These are phyloP conservation scores for Teratosphaeria nubilosa DNA, from an alignment of 2,329 filamentous ascomycete genomes.

Conservation along the genomic window DNA sequence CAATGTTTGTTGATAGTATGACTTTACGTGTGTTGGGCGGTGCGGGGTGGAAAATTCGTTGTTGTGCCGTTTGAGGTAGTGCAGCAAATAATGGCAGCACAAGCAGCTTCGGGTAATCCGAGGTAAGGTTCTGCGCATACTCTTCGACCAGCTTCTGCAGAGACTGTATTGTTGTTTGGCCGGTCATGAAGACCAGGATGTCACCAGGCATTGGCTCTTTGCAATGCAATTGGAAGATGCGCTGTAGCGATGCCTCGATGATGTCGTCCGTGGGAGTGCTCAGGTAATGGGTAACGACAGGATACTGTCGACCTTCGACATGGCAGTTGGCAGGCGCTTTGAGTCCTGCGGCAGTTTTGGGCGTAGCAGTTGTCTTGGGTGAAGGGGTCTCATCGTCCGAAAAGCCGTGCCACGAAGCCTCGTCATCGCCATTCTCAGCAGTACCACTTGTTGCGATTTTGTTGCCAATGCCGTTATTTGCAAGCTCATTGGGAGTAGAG, in stretches of 20 bases:
- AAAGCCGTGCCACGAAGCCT: constrained; percentile 17
- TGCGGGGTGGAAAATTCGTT: constrained; percentile 71
- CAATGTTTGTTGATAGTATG: constrained; percentile 90
- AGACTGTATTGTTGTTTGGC: constrained; percentile 83
- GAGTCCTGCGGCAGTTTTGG: background rate
- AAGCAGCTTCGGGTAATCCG: constrained; percentile 36
- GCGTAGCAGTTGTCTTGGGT: background rate
- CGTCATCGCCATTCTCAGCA: background rate
- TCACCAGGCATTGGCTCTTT: constrained; percentile 89
- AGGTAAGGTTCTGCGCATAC: constrained; percentile 60
- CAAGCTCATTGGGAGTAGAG: constrained; percentile 11
- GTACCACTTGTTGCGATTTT: background rate
- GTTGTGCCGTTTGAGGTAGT: constrained; percentile 74
- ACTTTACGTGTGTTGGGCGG: constrained; percentile 72
- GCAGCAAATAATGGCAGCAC: constrained; percentile 83
- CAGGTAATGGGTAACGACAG: constrained; percentile 69
- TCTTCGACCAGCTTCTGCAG: constrained; percentile 73
- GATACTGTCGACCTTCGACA: constrained; percentile 79
- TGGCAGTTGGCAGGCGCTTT: constrained; percentile 42
- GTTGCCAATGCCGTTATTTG: constrained; percentile 15
- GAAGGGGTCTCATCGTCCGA: constrained; percentile 9
- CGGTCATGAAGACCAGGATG: constrained; percentile 82
- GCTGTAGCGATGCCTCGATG: constrained; percentile 68
- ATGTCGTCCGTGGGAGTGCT: constrained; percentile 67
- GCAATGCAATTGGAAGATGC: constrained; percentile 75